Evolutionary conservation across 176 grass and related monocot species (phyloP).

Genomic region (Tillandsia leiboldiana): DNA sequence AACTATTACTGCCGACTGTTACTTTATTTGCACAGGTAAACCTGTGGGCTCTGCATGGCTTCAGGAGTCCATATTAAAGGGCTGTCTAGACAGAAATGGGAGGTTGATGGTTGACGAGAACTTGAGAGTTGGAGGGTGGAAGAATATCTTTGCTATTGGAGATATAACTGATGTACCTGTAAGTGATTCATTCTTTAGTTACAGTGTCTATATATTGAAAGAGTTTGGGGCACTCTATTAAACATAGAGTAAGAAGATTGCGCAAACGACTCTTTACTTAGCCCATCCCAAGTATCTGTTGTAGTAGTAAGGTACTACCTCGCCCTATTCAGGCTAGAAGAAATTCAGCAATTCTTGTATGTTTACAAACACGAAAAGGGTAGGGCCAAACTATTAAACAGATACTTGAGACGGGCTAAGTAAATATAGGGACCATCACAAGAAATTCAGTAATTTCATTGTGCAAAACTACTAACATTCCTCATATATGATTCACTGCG

Average conservation of each 20-base stretch:
- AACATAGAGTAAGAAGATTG: too few species aligned
- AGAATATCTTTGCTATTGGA: slow-evolving; percentile 60
- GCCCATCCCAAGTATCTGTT: too few species aligned
- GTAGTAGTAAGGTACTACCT: too few species aligned
- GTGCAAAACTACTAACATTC: too few species aligned
- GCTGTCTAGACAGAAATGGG: slow-evolving; percentile 13
- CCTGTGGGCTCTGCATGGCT: slow-evolving; percentile 47
- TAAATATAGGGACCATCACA: too few species aligned
- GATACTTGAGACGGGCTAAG: too few species aligned
- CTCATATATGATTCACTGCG: background rate
- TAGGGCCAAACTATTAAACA: too few species aligned
- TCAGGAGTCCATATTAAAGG: slow-evolving; percentile 16
- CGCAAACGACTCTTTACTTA: too few species aligned
- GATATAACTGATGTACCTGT: slow-evolving; percentile 42
- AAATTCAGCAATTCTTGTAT: too few species aligned
- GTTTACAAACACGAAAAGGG: too few species aligned
- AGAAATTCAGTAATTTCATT: too few species aligned
- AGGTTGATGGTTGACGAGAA: slow-evolving; percentile 39
- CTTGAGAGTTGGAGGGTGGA: slow-evolving; percentile 24
- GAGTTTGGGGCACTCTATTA: background rate
- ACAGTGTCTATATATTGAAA: background rate
- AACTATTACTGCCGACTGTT: slow-evolving; percentile 37
- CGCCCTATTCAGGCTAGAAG: too few species aligned
- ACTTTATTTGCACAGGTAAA: slow-evolving; percentile 36
- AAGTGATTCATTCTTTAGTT: background rate